Evolutionary conservation across 2,329 filamentous ascomycete species (phyloP), one percentile per base, ranked within the genome.

Genomic region (Arthrobotrys musiformis): DNA sequence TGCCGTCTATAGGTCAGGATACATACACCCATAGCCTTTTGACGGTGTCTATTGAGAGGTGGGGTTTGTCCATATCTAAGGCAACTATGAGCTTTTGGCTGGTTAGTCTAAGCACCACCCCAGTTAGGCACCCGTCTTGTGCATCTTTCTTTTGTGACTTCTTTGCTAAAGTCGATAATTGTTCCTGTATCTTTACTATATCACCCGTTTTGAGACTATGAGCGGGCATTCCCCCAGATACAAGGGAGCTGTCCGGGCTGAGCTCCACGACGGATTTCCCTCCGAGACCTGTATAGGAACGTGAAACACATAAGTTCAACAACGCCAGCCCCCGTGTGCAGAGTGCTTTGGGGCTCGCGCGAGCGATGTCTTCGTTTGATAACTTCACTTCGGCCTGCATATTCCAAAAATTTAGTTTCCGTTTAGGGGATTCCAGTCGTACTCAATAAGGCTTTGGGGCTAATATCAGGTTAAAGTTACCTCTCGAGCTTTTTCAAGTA

Each of bases 181-280:
- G 91, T 83, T 93, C 92, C 52, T 90, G 87, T 40, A 94, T 87
- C 1, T 91, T 86, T 22, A 94, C 91, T 75, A 95, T 92, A 83
- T 95, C 93, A 0, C 93, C 93, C 0, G 89, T 87, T 1, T 92
- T 87, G 62, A 95, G 85, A 26, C 91, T 92, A 85, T 94, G 92
- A 82, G 93, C 90, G 0, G 90, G 90, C 19, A 94, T 85, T 78
- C 89, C 88, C 13, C 79, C 79, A 4, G 79, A 76, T 28, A 78
- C 62, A 1, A 91, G 88, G 0, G 93, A 92, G n/a, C 88, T 84
- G 81, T 97, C 94, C 0, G 85, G 83, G 1, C 85, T 86, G 4
- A 99, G 89, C 83, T 97, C 94, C 2, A 97, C 85, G 1, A 99
- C 91, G 0, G 92, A 93, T 79, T 93, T 92, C n/a, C 95, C 95